A percentile compares a stretch with the other conserved stretches of the same genome.
phyloP scores from a whole-genome alignment of 2,329 filamentous ascomycete genomes.

The Pseudogymnoascus sp. region DNA sequence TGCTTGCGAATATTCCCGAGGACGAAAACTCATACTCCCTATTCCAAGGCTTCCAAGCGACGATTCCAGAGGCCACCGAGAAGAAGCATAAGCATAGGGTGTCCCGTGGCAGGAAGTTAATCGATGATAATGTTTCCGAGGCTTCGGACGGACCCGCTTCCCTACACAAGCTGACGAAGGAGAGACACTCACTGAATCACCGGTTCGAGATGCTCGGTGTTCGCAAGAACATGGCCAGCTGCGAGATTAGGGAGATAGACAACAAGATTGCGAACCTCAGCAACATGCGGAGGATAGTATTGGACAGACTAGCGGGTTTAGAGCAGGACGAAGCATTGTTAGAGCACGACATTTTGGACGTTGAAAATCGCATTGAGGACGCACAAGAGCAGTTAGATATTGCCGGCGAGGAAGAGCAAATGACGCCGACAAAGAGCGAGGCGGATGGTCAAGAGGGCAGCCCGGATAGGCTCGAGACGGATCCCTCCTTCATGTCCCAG shows the following conservation, averaged over 20 bases:
- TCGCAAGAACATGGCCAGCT: constrained; percentile 94
- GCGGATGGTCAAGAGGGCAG: constrained; percentile 45
- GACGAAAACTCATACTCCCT: constrained; percentile 80
- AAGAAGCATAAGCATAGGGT: constrained; percentile 63
- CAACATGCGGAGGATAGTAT: constrained; percentile 84
- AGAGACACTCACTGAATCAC: constrained; percentile 73
- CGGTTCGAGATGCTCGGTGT: constrained; percentile 85
- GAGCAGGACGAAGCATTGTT: constrained; percentile 87
- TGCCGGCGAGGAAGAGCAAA: constrained; percentile 47
- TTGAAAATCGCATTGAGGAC: constrained; percentile 55
- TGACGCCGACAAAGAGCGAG: constrained; percentile 46
- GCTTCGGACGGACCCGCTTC: constrained; percentile 53
- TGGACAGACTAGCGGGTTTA: constrained; percentile 76
- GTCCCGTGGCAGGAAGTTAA: constrained; percentile 68
- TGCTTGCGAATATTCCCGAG: constrained; percentile 83
- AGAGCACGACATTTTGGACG: constrained; percentile 71
- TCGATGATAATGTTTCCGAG: constrained; percentile 54
- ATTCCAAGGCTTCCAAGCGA: constrained; percentile 94
- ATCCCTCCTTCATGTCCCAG: constrained; percentile 84
- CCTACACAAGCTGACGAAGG: constrained; percentile 68
- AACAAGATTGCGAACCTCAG: constrained; percentile 91
- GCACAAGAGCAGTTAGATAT: constrained; percentile 53
- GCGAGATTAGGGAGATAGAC: constrained; percentile 93
- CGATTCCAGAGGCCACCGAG: constrained; percentile 64
- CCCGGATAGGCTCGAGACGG: constrained; percentile 30